phyloP scores from a whole-genome alignment of 23 red algal species.

The Agarophyton chilense region DNA sequence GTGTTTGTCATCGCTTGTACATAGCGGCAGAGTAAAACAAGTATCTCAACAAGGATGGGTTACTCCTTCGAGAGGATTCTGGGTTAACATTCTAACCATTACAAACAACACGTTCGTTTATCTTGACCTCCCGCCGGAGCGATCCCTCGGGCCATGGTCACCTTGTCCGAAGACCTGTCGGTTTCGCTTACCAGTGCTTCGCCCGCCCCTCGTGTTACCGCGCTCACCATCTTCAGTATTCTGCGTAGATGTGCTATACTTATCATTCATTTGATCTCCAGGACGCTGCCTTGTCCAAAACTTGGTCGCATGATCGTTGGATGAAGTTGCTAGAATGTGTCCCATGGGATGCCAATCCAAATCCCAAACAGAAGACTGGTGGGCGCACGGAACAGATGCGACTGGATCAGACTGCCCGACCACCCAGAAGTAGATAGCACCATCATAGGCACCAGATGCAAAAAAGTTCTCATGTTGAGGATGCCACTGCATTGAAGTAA shows the following conservation, averaged over 20 bases:
- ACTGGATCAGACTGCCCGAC: slow-evolving; percentile 84
- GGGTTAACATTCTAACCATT: slow-evolving; percentile 13
- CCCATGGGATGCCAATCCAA: slow-evolving; percentile 98
- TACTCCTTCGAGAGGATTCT: background rate
- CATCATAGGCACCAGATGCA: slow-evolving; percentile 92
- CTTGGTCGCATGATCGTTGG: slow-evolving; percentile 92
- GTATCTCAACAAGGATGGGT: background rate
- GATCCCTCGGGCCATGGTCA: slow-evolving; percentile 40
- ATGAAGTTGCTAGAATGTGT: slow-evolving; percentile 90
- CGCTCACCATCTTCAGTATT: slow-evolving; percentile 58
- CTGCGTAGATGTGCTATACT: slow-evolving; percentile 52
- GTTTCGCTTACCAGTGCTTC: background rate
- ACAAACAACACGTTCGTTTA: too few species aligned
- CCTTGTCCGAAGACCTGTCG: slow-evolving; percentile 12
- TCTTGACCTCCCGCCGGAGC: background rate
- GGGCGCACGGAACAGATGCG: slow-evolving; percentile 83
- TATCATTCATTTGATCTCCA: slow-evolving; percentile 70
- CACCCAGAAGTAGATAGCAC: slow-evolving; percentile 90
- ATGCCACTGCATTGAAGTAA: slow-evolving; percentile 96
- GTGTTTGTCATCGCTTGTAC: slow-evolving; percentile 34
- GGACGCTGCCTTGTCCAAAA: slow-evolving; percentile 87
- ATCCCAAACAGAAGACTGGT: slow-evolving; percentile 94
- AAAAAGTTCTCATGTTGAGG: slow-evolving; percentile 90
- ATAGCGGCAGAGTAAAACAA: slow-evolving; percentile 11
- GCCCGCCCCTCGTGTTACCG: background rate